Conservation (phyloP, 106 monocot genomes). For the Apostasia shenzhenica region DNA sequence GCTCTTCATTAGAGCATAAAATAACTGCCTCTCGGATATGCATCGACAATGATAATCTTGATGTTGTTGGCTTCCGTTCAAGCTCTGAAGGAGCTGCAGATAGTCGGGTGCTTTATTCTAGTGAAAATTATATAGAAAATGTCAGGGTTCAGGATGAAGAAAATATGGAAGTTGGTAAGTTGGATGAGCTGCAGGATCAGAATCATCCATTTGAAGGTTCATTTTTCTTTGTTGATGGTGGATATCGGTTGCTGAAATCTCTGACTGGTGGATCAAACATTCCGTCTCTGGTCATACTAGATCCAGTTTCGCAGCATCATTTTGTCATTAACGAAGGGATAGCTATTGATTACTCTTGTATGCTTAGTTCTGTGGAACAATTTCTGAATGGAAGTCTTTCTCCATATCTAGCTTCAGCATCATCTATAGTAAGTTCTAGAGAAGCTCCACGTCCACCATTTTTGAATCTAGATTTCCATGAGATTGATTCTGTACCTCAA, state of each 20-base stretch:
- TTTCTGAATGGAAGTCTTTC: slow-evolving; percentile 69
- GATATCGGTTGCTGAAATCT: slow-evolving; percentile 48
- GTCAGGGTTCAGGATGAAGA: slow-evolving; percentile 4
- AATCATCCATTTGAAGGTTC: slow-evolving; percentile 40
- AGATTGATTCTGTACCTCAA: slow-evolving; percentile 61
- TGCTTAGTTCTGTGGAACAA: slow-evolving; percentile 45
- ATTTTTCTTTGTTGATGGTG: slow-evolving; percentile 78
- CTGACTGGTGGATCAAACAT: slow-evolving; percentile 56
- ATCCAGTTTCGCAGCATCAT: slow-evolving; percentile 59
- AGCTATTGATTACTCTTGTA: slow-evolving; percentile 42
- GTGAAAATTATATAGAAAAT: slow-evolving; percentile 5
- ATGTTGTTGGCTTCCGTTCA: slow-evolving; percentile 15
- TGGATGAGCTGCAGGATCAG: slow-evolving; percentile 11
- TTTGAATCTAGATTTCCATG: slow-evolving; percentile 89
- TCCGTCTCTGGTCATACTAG: slow-evolving; percentile 75
- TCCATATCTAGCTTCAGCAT: slow-evolving; percentile 57
- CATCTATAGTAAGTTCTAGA: slow-evolving; percentile 24
- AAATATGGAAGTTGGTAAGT: background rate
- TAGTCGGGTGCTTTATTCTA: slow-evolving; percentile 3
- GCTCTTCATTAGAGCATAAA: slow-evolving; percentile 14
- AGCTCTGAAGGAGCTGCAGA: background rate
- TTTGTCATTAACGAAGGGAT: slow-evolving; percentile 46
- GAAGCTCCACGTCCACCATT: slow-evolving; percentile 69
- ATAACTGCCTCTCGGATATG: background rate
- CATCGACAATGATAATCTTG: slow-evolving; percentile 13